Conservation (phyloP, 305 asterid species). For the Ilex paraguariensis region DNA sequence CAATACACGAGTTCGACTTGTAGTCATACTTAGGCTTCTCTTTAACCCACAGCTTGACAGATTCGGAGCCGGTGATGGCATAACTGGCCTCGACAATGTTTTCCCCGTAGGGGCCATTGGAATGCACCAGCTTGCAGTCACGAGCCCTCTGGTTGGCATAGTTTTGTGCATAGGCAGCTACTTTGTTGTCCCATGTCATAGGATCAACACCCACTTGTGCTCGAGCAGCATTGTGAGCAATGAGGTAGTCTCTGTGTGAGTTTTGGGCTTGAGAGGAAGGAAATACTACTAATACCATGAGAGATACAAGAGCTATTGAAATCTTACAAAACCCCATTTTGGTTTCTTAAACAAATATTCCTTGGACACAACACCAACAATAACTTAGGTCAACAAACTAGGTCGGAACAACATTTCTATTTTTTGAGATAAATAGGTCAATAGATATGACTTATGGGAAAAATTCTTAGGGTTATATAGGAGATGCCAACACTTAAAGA, state of each 20-base stretch:
- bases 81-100: neutral
- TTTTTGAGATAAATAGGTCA: too few relatives aligned
- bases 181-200: neutral
- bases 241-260: neutral
- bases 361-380: too few relatives aligned
- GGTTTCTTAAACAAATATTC: too few relatives aligned
- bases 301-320: too few relatives aligned
- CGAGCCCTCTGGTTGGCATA: neutral
- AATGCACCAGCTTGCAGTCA: neutral
- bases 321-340: too few relatives aligned
- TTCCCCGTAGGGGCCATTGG: neutral
- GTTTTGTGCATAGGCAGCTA: neutral
- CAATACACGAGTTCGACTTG: neutral
- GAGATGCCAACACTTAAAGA: too few relatives aligned
- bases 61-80: neutral
- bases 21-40: neutral
- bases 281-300: conserved; percentile 37
- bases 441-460: too few relatives aligned
- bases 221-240: neutral
- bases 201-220: neutral
- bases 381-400: too few relatives aligned
- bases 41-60: neutral
- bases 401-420: too few relatives aligned
- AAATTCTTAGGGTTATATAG: too few relatives aligned
- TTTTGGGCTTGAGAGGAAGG: conserved; percentile 2